Base-by-base conservation (phyloP, 208 protist genomes). In the Trypanosoma grayi region DNA sequence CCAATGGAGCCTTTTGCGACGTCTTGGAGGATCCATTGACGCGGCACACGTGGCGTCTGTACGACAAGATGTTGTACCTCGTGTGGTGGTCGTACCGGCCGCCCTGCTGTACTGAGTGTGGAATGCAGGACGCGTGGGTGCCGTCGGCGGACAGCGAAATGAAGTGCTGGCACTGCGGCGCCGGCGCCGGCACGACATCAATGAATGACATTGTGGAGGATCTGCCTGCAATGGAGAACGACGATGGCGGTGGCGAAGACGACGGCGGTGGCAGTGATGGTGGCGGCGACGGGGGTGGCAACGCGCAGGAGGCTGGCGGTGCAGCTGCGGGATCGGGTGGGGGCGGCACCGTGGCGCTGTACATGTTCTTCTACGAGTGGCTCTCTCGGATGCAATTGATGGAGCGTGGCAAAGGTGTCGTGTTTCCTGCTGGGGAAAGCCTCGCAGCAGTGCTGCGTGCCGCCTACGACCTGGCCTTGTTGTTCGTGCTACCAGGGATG, bases 31-130 rank as follows among this genome's bases (percentile, higher is more conserved):
- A 87, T 48, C 73, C 82, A 3, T 51, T 60, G 28, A 88, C 81
- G 8, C 46, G 70, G 18, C 34, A 67, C 25, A 2, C 58, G 22
- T 92, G 86, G 83, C 68, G 83, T 3, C 59, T 82, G 16, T 71
- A 87, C 62, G 86, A 93, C 36, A 85, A 88, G 59, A 80, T 88
- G n/a, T 66, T 90, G n/a, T 93, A 93, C 57, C 28, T 90, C 27
- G 83, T 88, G 24, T 93, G 86, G 86, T 93, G 86, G 83, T 85
- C 82, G 18, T 75, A 83, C 55, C 74, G 79, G 10, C 83, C 83
- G 3, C 34, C 74, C 8, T 69, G 54, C 43, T 93, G 86, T 57
- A 48, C 31, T 0, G 71, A 73, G 40, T 93, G 86, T 41, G 86
- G 86, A 10, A 83, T 84, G 81, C 75, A 77, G 31, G 83, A 87